A percentile compares a stretch with the other conserved stretches of the same genome.
phyloP scores from a whole-genome alignment of 257 asterid genomes.

The Solanum pinnatisectum region DNA sequence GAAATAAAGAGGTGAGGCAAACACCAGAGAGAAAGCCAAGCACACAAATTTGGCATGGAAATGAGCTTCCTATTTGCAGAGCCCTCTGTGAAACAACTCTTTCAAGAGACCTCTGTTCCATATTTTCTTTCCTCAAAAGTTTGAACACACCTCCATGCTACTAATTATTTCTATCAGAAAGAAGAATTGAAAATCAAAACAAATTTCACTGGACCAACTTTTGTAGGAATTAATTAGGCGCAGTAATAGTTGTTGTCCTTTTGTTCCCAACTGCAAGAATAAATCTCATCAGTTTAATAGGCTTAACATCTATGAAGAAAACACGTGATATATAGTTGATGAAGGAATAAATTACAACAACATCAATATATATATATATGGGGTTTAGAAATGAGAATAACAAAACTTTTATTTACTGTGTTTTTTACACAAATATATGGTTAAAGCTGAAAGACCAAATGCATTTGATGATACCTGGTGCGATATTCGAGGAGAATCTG shows the following conservation, averaged over 20 bases:
- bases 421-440: no score
- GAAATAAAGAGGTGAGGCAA: conserved; percentile 71
- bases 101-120: conserved; percentile 71
- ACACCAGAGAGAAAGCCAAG: conserved; percentile 79
- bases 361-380: no score
- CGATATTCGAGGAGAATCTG: background rate
- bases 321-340: background rate
- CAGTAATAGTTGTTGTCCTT: background rate
- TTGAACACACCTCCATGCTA: no score
- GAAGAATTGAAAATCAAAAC: no score
- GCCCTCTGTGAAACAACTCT: conserved; percentile 77
- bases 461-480: no score
- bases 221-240: background rate
- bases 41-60: conserved; percentile 72
- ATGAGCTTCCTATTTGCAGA: conserved; percentile 61
- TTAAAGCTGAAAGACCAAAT: no score
- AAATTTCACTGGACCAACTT: background rate
- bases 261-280: conserved; percentile 1
- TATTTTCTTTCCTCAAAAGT: background rate
- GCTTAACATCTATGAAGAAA: background rate
- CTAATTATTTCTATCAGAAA: no score
- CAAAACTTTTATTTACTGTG: no score
- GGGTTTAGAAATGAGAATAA: no score
- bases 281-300: background rate
- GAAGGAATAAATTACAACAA: background rate